Conservation (phyloP, 1,284 basidiomycete species). For the Microbotryomycetes sp. region DNA sequence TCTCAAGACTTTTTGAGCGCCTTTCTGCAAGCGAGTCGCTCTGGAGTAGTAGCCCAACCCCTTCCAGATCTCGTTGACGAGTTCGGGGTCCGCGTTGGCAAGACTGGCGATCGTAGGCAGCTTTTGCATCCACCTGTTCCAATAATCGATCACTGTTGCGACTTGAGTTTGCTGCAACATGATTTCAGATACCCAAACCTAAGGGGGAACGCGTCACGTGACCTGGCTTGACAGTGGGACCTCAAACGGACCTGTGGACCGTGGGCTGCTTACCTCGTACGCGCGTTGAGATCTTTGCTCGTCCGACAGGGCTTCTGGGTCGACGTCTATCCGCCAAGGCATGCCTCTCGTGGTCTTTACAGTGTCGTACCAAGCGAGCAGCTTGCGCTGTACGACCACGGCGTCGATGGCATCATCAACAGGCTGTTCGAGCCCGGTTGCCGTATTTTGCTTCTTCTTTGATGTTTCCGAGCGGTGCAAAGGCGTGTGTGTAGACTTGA, state of each 20-base stretch:
- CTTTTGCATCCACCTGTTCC: constrained; percentile 52
- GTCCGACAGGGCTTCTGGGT: constrained; percentile 45
- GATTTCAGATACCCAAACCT: constrained; percentile 45
- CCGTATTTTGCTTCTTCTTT: constrained; percentile 10
- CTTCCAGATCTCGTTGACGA: constrained; percentile 78
- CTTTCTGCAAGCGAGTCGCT: constrained; percentile 66
- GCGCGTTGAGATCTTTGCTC: constrained; percentile 61
- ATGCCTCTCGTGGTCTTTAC: constrained; percentile 61
- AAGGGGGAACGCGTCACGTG: neutral
- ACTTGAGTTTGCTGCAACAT: constrained; percentile 92
- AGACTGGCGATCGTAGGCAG: constrained; percentile 77
- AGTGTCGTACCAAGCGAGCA: constrained; percentile 55
- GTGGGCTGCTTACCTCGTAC: constrained; percentile 54
- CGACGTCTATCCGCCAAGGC: constrained; percentile 74
- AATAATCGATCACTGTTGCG: constrained; percentile 81
- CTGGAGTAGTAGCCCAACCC: constrained; percentile 85
- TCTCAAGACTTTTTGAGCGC: constrained; percentile 66
- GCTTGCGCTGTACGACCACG: constrained; percentile 11
- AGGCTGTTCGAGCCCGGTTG: neutral
- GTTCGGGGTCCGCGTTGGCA: constrained; percentile 62
- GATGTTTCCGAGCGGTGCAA: neutral
- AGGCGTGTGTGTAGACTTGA: constrained; percentile 8
- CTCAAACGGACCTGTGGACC: constrained; percentile 9
- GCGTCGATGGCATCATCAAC: constrained; percentile 7
- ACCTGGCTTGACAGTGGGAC: neutral